Conservation (phyloP, 163 green algal genomes). For the Trebouxiophyceae sp. region DNA sequence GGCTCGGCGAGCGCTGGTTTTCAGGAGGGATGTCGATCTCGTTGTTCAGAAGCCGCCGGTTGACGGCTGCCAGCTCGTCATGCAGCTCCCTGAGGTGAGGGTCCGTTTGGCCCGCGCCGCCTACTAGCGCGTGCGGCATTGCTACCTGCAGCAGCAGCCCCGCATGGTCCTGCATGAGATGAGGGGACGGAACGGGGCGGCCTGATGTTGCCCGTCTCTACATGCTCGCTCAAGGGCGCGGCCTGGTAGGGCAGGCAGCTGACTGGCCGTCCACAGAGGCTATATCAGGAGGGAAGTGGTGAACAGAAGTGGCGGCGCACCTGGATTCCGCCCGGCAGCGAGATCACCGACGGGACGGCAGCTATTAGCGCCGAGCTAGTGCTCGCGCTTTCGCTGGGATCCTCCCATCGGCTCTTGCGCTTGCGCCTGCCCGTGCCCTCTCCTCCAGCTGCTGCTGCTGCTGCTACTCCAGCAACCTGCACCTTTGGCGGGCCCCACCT, state of each 20-base stretch:
- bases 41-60: slow-evolving; percentile 43
- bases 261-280: too few species aligned
- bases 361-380: slow-evolving; percentile 16
- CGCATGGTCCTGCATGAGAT: not conserved
- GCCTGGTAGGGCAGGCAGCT: too few species aligned
- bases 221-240: too few species aligned
- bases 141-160: slow-evolving; percentile 34
- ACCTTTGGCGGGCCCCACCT: not conserved
- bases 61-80: slow-evolving; percentile 51
- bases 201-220: too few species aligned
- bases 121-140: slow-evolving; percentile 52
- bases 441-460: not conserved
- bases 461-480: not conserved
- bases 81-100: slow-evolving; percentile 52
- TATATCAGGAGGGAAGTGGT: too few species aligned
- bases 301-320: too few species aligned
- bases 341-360: slow-evolving; percentile 55
- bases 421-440: slow-evolving; percentile 11
- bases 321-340: slow-evolving; percentile 66
- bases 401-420: slow-evolving; percentile 22
- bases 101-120: slow-evolving; percentile 37
- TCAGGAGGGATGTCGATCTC: slow-evolving; percentile 72
- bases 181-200: too few species aligned
- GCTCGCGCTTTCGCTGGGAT: not conserved
- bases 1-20: slow-evolving; percentile 80